Evolutionary conservation across 768 basidiomycete genomes (phyloP).

Genomic region (Leccinellum rugosiceps): DNA sequence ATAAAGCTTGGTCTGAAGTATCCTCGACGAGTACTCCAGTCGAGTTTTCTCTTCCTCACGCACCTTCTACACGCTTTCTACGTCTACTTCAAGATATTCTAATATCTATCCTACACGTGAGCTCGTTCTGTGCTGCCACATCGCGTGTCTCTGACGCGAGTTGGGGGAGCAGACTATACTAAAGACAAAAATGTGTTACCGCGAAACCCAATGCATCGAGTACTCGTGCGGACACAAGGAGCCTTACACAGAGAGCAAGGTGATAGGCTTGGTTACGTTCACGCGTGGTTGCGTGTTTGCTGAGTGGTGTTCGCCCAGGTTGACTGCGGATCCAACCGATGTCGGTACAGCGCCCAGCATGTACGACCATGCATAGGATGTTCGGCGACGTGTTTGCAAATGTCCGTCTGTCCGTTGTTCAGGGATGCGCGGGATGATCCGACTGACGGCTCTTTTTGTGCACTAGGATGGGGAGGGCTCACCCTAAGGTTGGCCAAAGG

Average conservation of each 20-base stretch:
- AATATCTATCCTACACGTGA: slow-evolving; percentile 25
- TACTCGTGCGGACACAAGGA: slow-evolving; percentile 39
- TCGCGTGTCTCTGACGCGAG: slow-evolving; percentile 11
- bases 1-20: slow-evolving; percentile 20
- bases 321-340: slow-evolving; percentile 39
- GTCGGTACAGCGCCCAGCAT: slow-evolving; percentile 44
- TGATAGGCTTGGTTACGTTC: slow-evolving; percentile 21
- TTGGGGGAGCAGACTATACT: slow-evolving; percentile 6
- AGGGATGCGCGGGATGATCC: background rate
- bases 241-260: slow-evolving; percentile 31
- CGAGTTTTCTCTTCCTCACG: slow-evolving; percentile 1
- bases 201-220: slow-evolving; percentile 36
- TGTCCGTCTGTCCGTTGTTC: slow-evolving; percentile 26
- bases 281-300: slow-evolving; percentile 21
- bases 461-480: slow-evolving; percentile 23
- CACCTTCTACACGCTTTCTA: background rate
- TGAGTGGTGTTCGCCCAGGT: slow-evolving; percentile 29
- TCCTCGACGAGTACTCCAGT: slow-evolving; percentile 10
- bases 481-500: slow-evolving; percentile 16
- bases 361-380: slow-evolving; percentile 35
- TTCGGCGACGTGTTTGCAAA: slow-evolving; percentile 38
- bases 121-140: background rate
- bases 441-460: slow-evolving; percentile 13
- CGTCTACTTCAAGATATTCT: slow-evolving; percentile 10
- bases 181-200: slow-evolving; percentile 40